Evolutionary conservation across 192 early-diverging fungal genomes (phyloP).

Genomic region (Coemansia sp.): DNA sequence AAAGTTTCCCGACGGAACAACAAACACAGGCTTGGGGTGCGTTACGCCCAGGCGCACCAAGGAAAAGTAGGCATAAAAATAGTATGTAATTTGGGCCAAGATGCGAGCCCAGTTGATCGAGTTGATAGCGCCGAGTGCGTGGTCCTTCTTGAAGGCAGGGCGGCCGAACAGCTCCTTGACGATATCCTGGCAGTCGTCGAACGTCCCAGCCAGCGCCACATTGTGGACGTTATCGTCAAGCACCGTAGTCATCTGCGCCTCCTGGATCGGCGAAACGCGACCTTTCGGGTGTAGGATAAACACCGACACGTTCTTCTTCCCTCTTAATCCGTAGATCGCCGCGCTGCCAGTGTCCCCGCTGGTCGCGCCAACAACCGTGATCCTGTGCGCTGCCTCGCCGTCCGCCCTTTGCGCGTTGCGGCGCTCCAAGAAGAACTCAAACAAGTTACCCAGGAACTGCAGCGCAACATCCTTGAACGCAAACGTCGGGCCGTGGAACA

Average conservation of each 20-base stretch:
- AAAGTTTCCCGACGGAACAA: constrained; percentile 98
- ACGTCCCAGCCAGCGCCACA: constrained; percentile 88
- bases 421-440: constrained; percentile 93
- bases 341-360: constrained; percentile 97
- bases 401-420: constrained; percentile 46
- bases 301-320: constrained; percentile 88
- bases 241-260: constrained; percentile 98
- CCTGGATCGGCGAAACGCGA: constrained; percentile 91
- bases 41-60: constrained; percentile 38
- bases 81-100: constrained; percentile 93
- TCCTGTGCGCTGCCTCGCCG: constrained; percentile 42
- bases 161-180: constrained; percentile 90
- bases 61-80: constrained; percentile 90
- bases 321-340: constrained; percentile 93
- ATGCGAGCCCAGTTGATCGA: constrained; percentile 99
- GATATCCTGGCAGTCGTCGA: constrained; percentile 97
- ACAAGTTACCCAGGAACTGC: constrained; percentile 95
- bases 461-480: constrained; percentile 99
- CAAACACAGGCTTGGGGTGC: constrained; percentile 55
- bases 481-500: constrained; percentile 97
- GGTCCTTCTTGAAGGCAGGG: constrained; percentile 65
- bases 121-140: constrained; percentile 92
- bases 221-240: constrained; percentile 92
- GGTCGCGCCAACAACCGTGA: constrained; percentile 94
- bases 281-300: constrained; percentile 92